A percentile compares a stretch with the other conserved stretches of the same genome.
phyloP scores from a whole-genome alignment of 2,329 filamentous ascomycete genomes.

The Penicillium sp. region DNA sequence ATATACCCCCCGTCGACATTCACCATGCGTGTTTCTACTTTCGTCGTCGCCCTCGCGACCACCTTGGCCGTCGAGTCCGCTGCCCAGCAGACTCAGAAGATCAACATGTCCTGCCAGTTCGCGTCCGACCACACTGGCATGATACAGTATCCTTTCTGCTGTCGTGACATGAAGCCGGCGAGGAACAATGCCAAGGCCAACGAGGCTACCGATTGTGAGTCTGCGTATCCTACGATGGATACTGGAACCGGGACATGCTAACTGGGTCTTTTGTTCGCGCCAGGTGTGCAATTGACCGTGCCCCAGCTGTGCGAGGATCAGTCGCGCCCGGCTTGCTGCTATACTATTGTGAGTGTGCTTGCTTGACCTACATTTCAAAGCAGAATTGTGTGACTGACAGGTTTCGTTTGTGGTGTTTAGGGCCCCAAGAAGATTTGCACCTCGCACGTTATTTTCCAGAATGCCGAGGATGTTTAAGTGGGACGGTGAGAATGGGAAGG shows the following conservation, averaged over 20 bases:
- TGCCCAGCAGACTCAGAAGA: conserved; percentile 15
- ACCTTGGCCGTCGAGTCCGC: conserved; percentile 20
- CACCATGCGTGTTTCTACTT: conserved; percentile 25
- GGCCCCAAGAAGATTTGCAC: conserved; percentile 32
- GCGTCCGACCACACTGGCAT: conserved; percentile 29
- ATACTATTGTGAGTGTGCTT: conserved; percentile 31
- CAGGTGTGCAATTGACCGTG: conserved; percentile 17
- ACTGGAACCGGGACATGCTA: not conserved
- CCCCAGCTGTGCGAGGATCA: conserved; percentile 29
- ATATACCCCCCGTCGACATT: not conserved
- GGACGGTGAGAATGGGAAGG: not conserved
- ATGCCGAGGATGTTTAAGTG: conserved; percentile 20
- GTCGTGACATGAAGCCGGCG: conserved; percentile 25
- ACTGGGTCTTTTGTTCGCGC: conserved; percentile 8
- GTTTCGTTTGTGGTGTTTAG: conserved; percentile 10
- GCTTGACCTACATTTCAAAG: not conserved
- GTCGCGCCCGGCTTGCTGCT: conserved; percentile 35
- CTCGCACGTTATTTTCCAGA: conserved; percentile 27
- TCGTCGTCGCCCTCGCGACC: conserved; percentile 16
- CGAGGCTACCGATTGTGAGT: conserved; percentile 29
- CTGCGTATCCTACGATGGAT: not conserved
- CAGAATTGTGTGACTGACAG: not conserved
- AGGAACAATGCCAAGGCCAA: conserved; percentile 23
- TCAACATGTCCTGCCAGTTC: conserved; percentile 32
- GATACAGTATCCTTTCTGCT: conserved; percentile 35